Evolutionary conservation across 1,139 yeast species (phyloP), one percentile per base, ranked within the genome.

Genomic region (Pichia sp.): DNA sequence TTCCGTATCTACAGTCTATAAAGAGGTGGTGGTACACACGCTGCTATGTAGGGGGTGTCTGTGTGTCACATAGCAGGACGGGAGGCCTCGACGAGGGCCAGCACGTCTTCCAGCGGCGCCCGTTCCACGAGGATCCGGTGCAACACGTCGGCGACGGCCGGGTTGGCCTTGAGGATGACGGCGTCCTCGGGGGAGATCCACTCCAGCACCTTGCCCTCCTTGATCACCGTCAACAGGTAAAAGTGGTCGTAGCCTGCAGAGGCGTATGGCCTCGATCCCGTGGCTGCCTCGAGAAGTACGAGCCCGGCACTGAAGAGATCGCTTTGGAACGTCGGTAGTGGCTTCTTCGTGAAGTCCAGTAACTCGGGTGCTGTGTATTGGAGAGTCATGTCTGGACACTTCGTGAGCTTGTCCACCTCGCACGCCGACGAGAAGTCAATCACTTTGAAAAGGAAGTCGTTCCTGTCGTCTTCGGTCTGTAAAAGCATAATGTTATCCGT

Each of bases 341-440:
- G 24, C 4, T 34, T 32, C 8, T 27, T 32, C 3, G 40, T 36
- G 3, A 55, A 37, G 22, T 47, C 37, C 15, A 67, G 15, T 14
- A 69, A 42, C 42, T 69, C 72, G 2, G 73, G 73, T 1, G 72
- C 66, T 15, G 67, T 58, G 51, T 66, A 69, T 42, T 65, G 68
- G 27, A 67, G 48, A 2, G 73, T 67, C 42, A 67, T 53, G 20
- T 67, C 69, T n/a, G 67, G 68, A 42, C 57, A 57, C 3, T 42
- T 45, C 1, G 19, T 20, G 6, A 60, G 24, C n/a, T 57, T 61
- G 3, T 53, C 48, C 2, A 46, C 37, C 12, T 51, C 40, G 8
- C 50, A 38, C 3, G 69, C 60, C 7, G 72, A 67, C 0, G 73
- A 64, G 43, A 69, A 66, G 53, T 69, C 73, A 30, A 65, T 63